A percentile compares a stretch with the other conserved stretches of the same genome.
Conservation (phyloP, 1,284 basidiomycete genomes). For the Clitocybe nebularis region DNA sequence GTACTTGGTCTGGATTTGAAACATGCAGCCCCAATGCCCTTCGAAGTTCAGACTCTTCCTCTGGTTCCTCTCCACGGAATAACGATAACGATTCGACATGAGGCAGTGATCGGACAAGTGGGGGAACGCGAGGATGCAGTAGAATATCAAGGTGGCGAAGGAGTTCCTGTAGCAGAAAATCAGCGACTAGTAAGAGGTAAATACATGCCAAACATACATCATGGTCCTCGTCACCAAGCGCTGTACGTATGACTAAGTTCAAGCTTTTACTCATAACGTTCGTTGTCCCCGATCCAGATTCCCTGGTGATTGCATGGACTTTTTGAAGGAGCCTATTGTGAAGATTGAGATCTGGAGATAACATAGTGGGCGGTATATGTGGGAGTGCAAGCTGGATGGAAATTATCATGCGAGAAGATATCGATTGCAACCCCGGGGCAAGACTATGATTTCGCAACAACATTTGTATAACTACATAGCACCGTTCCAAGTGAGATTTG, state of each 20-base stretch:
- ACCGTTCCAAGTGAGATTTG: not conserved
- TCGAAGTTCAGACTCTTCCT: conserved; percentile 52
- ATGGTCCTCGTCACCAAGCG: conserved; percentile 19
- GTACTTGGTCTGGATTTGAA: conserved; percentile 10
- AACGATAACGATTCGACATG: conserved; percentile 57
- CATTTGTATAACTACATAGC: conserved; percentile 42
- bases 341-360: conserved; percentile 51
- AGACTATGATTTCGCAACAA: conserved; percentile 50
- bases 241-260: conserved; percentile 42
- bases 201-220: conserved; percentile 21
- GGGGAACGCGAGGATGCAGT: conserved; percentile 73
- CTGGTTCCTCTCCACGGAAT: conserved; percentile 55
- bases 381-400: conserved; percentile 56
- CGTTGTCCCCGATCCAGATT: conserved; percentile 49
- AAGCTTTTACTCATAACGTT: conserved; percentile 58
- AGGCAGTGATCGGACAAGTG: conserved; percentile 67
- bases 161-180: conserved; percentile 14
- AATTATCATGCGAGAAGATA: conserved; percentile 54
- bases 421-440: conserved; percentile 49
- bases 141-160: conserved; percentile 55
- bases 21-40: conserved; percentile 34
- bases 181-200: not conserved
- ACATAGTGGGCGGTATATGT: conserved; percentile 46
- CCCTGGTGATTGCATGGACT: conserved; percentile 45
- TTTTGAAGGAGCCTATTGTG: conserved; percentile 39